These are phyloP conservation scores for Leccinum uliginosum DNA, from an alignment of 768 basidiomycete genomes.

Conservation along the genomic window DNA sequence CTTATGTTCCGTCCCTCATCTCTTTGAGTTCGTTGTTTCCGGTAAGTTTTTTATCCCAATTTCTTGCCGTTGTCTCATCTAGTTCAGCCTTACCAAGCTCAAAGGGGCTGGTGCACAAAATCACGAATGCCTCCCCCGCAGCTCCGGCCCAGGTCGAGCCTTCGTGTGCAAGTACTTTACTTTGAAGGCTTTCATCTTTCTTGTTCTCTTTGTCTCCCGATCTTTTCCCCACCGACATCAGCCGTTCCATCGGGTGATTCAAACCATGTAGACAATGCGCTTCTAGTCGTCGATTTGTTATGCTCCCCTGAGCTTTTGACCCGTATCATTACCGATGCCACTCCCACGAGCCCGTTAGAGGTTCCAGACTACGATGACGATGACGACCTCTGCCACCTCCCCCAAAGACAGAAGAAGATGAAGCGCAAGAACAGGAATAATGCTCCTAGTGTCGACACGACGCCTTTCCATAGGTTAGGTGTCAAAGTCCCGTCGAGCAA, in stretches of 20 bases:
- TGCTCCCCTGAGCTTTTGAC: slow-evolving; percentile 10
- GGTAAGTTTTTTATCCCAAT: slow-evolving; percentile 10
- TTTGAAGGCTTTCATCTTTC: slow-evolving; percentile 24
- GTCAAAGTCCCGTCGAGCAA: slow-evolving; percentile 22
- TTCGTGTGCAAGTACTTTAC: slow-evolving; percentile 21
- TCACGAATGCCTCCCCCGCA: slow-evolving; percentile 32
- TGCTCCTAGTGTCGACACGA: slow-evolving; percentile 19
- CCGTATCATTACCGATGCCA: not conserved
- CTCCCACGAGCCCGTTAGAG: not conserved
- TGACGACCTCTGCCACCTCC: slow-evolving; percentile 6
- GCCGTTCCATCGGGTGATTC: slow-evolving; percentile 14
- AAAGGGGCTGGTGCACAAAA: slow-evolving; percentile 21
- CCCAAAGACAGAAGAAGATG: no score
- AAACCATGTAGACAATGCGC: slow-evolving; percentile 23
- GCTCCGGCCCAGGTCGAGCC: slow-evolving; percentile 16
- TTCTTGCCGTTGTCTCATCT: not conserved
- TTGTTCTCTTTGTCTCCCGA: slow-evolving; percentile 22
- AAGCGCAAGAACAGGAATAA: slow-evolving; percentile 16
- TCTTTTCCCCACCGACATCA: slow-evolving; percentile 8
- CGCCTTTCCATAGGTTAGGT: slow-evolving; percentile 31
- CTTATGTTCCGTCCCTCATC: slow-evolving; percentile 21
- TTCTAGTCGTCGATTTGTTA: slow-evolving; percentile 18
- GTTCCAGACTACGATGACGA: slow-evolving; percentile 5
- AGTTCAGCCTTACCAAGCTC: slow-evolving; percentile 11
- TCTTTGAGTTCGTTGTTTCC: slow-evolving; percentile 30